Evolutionary conservation across 352 stramenopile species (phyloP).

Genomic region (Phytopythium helicoides): DNA sequence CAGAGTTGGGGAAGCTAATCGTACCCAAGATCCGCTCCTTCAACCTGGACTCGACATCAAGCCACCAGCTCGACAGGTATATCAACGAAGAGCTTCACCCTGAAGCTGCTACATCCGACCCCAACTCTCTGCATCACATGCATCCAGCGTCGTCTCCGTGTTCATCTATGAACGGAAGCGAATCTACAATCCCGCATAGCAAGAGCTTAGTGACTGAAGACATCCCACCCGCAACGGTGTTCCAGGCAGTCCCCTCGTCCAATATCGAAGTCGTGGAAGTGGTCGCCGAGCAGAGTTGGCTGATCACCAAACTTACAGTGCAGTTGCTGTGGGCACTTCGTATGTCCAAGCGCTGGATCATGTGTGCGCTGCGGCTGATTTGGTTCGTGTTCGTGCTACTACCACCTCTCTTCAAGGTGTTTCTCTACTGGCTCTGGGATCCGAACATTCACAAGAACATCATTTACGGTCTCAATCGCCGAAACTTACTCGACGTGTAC

Average conservation of each 20-base stretch:
- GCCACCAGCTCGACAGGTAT: slow-evolving; percentile 26
- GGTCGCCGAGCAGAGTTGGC: slow-evolving; percentile 66
- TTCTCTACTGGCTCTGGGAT: slow-evolving; percentile 56
- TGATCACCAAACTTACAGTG: slow-evolving; percentile 66
- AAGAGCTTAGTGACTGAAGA: slow-evolving; percentile 48
- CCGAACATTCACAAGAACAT: slow-evolving; percentile 77
- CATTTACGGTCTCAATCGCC: slow-evolving; percentile 66
- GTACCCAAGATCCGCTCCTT: slow-evolving; percentile 39
- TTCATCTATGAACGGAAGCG: background rate
- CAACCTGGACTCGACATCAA: slow-evolving; percentile 27
- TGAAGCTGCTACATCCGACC: background rate
- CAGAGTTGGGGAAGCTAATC: slow-evolving; percentile 14
- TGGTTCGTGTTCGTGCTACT: slow-evolving; percentile 60
- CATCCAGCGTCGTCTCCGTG: slow-evolving; percentile 4
- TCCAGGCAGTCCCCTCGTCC: slow-evolving; percentile 48
- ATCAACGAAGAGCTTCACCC: slow-evolving; percentile 29
- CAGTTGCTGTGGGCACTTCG: slow-evolving; percentile 67
- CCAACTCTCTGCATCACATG: slow-evolving; percentile 11
- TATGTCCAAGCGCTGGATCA: slow-evolving; percentile 69
- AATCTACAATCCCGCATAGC: slow-evolving; percentile 25
- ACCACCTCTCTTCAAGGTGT: slow-evolving; percentile 48
- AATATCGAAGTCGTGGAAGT: slow-evolving; percentile 50
- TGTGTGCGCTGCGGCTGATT: slow-evolving; percentile 61
- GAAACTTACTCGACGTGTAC: slow-evolving; percentile 89
- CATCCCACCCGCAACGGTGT: slow-evolving; percentile 33